Evolutionary conservation across 2,329 filamentous ascomycete species (phyloP).

Genomic region (Sarocladiaceae sp.): DNA sequence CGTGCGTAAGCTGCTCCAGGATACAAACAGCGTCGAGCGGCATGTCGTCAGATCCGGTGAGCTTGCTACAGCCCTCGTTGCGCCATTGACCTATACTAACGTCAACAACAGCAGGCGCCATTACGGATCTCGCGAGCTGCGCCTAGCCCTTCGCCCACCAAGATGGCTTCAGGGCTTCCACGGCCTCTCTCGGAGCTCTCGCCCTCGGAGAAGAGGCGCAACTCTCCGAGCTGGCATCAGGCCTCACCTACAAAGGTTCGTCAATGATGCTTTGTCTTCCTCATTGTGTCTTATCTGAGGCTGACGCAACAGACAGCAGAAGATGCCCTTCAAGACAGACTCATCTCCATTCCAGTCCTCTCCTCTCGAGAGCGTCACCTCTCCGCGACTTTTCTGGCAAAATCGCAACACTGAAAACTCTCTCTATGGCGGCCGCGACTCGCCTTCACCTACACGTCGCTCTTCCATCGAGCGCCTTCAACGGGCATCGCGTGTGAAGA

Average conservation of each 20-base stretch:
- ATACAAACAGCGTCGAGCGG: background rate
- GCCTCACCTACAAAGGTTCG: constrained; percentile 29
- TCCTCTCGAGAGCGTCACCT: constrained; percentile 60
- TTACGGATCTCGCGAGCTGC: constrained; percentile 71
- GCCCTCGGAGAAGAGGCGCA: constrained; percentile 76
- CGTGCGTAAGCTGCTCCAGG: background rate
- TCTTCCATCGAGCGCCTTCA: constrained; percentile 94
- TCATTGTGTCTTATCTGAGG: constrained; percentile 16
- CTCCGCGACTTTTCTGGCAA: constrained; percentile 91
- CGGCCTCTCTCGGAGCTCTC: constrained; percentile 85
- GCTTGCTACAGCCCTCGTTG: background rate
- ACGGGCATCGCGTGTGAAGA: constrained; percentile 90
- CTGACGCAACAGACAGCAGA: constrained; percentile 40
- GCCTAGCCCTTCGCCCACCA: constrained; percentile 53
- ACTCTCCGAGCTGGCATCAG: constrained; percentile 88
- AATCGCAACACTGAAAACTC: constrained; percentile 73
- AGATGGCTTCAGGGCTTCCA: constrained; percentile 54
- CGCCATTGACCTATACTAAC: background rate
- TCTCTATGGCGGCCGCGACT: constrained; percentile 52
- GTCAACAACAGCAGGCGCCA: constrained; percentile 56
- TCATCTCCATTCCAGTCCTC: constrained; percentile 83
- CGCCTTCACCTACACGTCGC: constrained; percentile 68
- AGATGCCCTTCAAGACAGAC: constrained; percentile 63
- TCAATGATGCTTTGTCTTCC: constrained; percentile 2
- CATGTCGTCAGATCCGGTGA: constrained; percentile 13